Conservation (phyloP, 2,329 filamentous ascomycete species). For the Massarina eburnea region DNA sequence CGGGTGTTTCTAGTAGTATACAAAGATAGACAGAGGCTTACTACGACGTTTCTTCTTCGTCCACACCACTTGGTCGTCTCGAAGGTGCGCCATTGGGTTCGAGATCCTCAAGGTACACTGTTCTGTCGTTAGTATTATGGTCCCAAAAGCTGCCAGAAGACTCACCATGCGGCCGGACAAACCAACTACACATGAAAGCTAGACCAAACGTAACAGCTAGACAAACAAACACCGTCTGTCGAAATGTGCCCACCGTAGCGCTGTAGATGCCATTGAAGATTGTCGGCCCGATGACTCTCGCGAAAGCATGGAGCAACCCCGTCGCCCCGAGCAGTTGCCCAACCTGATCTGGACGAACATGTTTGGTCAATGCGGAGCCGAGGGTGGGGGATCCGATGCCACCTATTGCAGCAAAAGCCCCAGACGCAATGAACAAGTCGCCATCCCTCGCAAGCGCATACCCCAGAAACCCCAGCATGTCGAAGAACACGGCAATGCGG, state of each 20-base stretch:
- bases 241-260: slow-evolving; percentile 73
- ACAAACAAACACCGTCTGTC: slow-evolving; percentile 81
- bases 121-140: background rate
- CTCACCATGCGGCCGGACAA: slow-evolving; percentile 75
- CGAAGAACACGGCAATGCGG: slow-evolving; percentile 72
- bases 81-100: slow-evolving; percentile 7
- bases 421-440: slow-evolving; percentile 69
- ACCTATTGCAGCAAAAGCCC: slow-evolving; percentile 73
- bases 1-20: too few relatives aligned
- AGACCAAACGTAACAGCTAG: slow-evolving; percentile 67
- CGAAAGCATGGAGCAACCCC: slow-evolving; percentile 80
- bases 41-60: background rate
- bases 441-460: slow-evolving; percentile 68
- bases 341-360: slow-evolving; percentile 78
- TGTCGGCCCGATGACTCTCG: slow-evolving; percentile 75
- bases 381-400: slow-evolving; percentile 84
- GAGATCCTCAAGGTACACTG: slow-evolving; percentile 11
- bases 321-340: slow-evolving; percentile 88
- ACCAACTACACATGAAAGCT: slow-evolving; percentile 67
- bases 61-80: background rate
- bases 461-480: slow-evolving; percentile 73
- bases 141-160: slow-evolving; percentile 20
- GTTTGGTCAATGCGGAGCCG: slow-evolving; percentile 84
- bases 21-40: too few relatives aligned
- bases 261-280: slow-evolving; percentile 87